Evolutionary conservation across 1,284 basidiomycete genomes (phyloP).

Genomic region (Ceratobasidium sp.): DNA sequence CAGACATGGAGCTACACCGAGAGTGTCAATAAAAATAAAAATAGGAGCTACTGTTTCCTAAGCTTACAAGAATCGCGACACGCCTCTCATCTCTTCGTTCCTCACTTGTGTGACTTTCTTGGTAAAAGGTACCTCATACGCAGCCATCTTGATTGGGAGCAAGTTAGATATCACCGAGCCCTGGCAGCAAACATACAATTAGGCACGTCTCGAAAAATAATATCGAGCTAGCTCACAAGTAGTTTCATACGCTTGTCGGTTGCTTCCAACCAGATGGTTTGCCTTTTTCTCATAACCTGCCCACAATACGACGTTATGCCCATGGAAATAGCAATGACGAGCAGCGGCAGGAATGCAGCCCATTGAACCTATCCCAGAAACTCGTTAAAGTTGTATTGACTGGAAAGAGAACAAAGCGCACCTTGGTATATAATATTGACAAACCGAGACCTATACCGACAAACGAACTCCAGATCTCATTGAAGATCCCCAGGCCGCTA

Average conservation of each 20-base stretch:
- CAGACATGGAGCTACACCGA: background rate
- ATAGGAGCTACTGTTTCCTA: too few species aligned
- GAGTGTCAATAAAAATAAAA: too few species aligned
- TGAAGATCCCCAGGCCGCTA: background rate
- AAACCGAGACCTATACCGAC: constrained; percentile 9
- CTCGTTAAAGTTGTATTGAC: background rate
- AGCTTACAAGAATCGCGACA: constrained; percentile 3
- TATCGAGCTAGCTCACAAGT: background rate
- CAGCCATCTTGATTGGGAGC: constrained; percentile 18
- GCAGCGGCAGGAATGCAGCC: constrained; percentile 9
- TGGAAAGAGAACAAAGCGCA: background rate
- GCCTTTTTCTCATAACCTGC: background rate
- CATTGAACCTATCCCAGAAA: background rate
- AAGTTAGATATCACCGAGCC: constrained; percentile 10
- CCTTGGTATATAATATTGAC: constrained; percentile 3
- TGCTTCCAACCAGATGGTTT: background rate
- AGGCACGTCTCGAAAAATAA: too few species aligned
- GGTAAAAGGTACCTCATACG: constrained; percentile 6
- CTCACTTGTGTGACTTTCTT: constrained; percentile 10
- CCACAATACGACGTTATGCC: constrained; percentile 23
- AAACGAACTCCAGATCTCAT: constrained; percentile 1
- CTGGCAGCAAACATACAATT: background rate
- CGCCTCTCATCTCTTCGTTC: background rate
- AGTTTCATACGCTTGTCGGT: constrained; percentile 29
- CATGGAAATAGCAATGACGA: background rate